A percentile compares a stretch with the other conserved stretches of the same genome.
Evolutionary conservation across 2,329 filamentous ascomycete genomes (phyloP).

Genomic region (Penicillium concentricum): DNA sequence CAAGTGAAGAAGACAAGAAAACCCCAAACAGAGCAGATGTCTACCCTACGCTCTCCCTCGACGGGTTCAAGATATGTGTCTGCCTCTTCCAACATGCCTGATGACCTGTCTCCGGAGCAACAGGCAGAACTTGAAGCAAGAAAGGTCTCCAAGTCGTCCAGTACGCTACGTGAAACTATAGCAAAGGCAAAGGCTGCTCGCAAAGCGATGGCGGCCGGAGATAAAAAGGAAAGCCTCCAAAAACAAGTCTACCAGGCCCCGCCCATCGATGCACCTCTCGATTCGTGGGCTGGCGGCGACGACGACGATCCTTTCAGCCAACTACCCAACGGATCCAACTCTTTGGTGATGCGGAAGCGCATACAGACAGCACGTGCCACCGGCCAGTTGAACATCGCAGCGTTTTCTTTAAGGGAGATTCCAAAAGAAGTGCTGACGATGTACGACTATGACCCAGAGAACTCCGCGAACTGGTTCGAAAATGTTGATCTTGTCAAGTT

Average conservation of each 20-base stretch:
- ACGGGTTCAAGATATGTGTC: slow-evolving; percentile 33
- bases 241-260: slow-evolving; percentile 11
- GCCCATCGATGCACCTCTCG: slow-evolving; percentile 19
- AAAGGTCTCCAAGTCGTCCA: slow-evolving; percentile 67
- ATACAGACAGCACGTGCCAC: slow-evolving; percentile 71
- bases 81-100: slow-evolving; percentile 28
- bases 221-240: slow-evolving; percentile 12
- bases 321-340: slow-evolving; percentile 55
- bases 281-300: slow-evolving; percentile 51
- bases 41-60: slow-evolving; percentile 33
- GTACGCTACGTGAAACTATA: slow-evolving; percentile 82
- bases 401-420: slow-evolving; percentile 74
- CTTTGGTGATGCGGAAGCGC: slow-evolving; percentile 70
- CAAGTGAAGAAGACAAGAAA: slow-evolving; percentile 43
- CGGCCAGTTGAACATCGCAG: slow-evolving; percentile 84
- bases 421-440: slow-evolving; percentile 82
- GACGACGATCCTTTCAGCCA: slow-evolving; percentile 57
- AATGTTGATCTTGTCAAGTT: slow-evolving; percentile 82
- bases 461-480: slow-evolving; percentile 77
- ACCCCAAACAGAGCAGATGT: slow-evolving; percentile 30
- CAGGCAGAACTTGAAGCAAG: slow-evolving; percentile 35
- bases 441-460: slow-evolving; percentile 75
- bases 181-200: slow-evolving; percentile 86
- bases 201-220: slow-evolving; percentile 49
- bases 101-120: slow-evolving; percentile 30